Evolutionary conservation across 2,329 filamentous ascomycete genomes (phyloP).

Genomic region (Hysterium pulicare): DNA sequence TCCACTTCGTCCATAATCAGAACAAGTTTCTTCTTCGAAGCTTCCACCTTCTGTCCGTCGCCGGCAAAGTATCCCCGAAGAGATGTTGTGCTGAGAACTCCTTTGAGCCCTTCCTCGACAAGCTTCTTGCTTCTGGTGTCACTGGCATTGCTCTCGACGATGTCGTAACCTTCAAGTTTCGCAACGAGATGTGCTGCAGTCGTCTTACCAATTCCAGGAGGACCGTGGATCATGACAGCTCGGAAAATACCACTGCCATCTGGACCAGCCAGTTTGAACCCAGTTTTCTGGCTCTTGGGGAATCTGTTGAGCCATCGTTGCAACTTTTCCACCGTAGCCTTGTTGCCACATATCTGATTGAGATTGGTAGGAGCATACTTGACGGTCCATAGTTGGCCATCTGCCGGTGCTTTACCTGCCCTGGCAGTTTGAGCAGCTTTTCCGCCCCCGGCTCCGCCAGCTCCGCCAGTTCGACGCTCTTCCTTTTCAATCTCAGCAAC

Average conservation of each 20-base stretch:
- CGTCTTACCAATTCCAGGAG: constrained; percentile 95
- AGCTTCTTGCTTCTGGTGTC: constrained; percentile 95
- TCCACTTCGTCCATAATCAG: constrained; percentile 99
- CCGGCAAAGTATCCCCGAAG: constrained; percentile 85
- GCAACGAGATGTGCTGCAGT: constrained; percentile 94
- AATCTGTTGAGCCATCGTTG: constrained; percentile 84
- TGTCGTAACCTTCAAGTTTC: constrained; percentile 87
- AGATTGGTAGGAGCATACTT: constrained; percentile 89
- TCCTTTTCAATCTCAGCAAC: constrained; percentile 83
- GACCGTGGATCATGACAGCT: constrained; percentile 92
- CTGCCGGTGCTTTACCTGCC: constrained; percentile 16
- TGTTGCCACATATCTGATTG: constrained; percentile 93
- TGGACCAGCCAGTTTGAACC: constrained; percentile 77
- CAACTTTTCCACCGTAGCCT: constrained; percentile 81
- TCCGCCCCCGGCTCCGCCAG: constrained; percentile 30
- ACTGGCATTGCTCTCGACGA: constrained; percentile 93
- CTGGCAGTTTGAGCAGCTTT: constrained; percentile 31
- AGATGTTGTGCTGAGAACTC: constrained; percentile 90
- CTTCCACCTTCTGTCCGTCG: constrained; percentile 75
- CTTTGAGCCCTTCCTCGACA: constrained; percentile 81
- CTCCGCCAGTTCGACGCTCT: constrained; percentile 62
- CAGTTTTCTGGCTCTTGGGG: constrained; percentile 70
- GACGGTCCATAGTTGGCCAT: constrained; percentile 71
- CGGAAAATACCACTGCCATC: constrained; percentile 81
- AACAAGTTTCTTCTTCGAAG: constrained; percentile 85